phyloP scores from a whole-genome alignment of 495 filamentous ascomycete genomes.

The Cercophora sp. region DNA sequence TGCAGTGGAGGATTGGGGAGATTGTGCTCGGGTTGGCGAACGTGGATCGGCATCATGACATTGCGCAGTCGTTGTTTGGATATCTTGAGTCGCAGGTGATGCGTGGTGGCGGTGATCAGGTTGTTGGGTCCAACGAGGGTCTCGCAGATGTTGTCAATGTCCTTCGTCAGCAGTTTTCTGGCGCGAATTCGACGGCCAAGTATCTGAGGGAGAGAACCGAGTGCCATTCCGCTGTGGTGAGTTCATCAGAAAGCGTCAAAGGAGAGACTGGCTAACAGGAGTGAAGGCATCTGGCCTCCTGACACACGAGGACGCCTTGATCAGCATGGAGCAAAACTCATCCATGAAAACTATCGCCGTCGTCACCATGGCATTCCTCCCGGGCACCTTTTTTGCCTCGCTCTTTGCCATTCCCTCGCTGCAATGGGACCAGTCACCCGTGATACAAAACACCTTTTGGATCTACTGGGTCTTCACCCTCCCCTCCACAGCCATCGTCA shows the following conservation, averaged over 20 bases:
- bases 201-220: neutral
- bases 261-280: neutral
- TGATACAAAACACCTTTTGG: conserved; percentile 31
- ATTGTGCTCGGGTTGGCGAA: too few relatives aligned
- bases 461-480: conserved; percentile 32
- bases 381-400: conserved; percentile 23
- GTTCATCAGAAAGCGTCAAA: neutral
- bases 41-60: neutral
- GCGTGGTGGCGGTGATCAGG: neutral
- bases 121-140: neutral
- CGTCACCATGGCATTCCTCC: conserved; percentile 15
- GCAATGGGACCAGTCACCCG: conserved; percentile 21
- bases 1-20: too few relatives aligned
- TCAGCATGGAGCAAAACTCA: neutral
- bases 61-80: neutral
- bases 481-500: neutral
- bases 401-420: conserved; percentile 37
- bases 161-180: neutral
- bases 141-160: neutral
- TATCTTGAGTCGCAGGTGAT: too few relatives aligned
- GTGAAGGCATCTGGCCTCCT: neutral
- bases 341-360: conserved; percentile 13
- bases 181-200: neutral
- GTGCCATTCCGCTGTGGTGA: neutral
- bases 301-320: neutral